These are phyloP conservation scores for Candida jianshihensis DNA, from an alignment of 805 yeast species.

Conservation along the genomic window DNA sequence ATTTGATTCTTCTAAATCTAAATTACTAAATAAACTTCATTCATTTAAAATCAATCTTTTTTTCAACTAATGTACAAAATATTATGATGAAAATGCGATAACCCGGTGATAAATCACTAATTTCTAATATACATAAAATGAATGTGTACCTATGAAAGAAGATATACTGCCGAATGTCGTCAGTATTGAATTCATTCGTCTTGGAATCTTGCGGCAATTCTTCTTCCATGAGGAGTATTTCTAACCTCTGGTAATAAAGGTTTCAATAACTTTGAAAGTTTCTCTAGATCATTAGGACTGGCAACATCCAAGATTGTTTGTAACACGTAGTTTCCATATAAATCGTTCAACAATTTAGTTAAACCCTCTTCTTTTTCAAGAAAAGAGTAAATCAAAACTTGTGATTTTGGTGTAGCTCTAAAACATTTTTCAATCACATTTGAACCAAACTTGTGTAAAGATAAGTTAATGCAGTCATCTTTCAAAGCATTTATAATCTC, in stretches of 20 bases:
- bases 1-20: no score
- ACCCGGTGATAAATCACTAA: no score
- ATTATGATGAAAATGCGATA: no score
- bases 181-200: not conserved
- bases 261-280: conserved; percentile 50
- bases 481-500: conserved; percentile 29
- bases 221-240: conserved; percentile 93
- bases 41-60: no score
- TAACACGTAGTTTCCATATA: conserved; percentile 89
- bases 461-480: conserved; percentile 35
- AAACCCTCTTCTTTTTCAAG: conserved; percentile 27
- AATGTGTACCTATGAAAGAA: no score
- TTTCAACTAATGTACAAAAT: no score
- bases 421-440: conserved; percentile 90
- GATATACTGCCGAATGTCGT: no score
- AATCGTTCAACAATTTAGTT: conserved; percentile 67
- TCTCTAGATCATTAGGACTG: conserved; percentile 40
- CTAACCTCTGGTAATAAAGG: conserved; percentile 75
- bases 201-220: conserved; percentile 66
- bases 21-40: no score
- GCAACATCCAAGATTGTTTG: conserved; percentile 80
- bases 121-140: no score
- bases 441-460: conserved; percentile 87
- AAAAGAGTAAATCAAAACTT: conserved; percentile 46
- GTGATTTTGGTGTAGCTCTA: conserved; percentile 36